Percentiles rank a stretch among this genome's conserved stretches.
Evolutionary conservation across 2,329 filamentous ascomycete genomes (phyloP).

Genomic region (Fusarium nematophilum): DNA sequence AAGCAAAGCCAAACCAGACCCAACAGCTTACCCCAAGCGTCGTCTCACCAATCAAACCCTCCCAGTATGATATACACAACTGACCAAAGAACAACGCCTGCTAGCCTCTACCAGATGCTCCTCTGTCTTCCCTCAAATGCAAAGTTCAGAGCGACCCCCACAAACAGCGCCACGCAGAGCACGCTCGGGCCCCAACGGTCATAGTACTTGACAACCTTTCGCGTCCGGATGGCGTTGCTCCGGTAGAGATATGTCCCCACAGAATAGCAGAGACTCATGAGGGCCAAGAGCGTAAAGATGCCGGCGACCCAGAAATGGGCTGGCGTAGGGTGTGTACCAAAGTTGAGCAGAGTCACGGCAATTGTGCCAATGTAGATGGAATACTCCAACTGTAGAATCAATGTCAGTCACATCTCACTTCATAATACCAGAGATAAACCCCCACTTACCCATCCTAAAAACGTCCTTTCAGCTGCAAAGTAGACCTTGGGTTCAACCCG

Average conservation of each 20-base stretch:
- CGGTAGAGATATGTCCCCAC: slow-evolving; percentile 89
- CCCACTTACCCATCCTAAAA: slow-evolving; percentile 84
- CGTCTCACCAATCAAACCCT: slow-evolving; percentile 19
- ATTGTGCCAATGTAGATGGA: slow-evolving; percentile 93
- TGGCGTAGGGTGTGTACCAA: slow-evolving; percentile 68
- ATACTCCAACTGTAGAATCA: slow-evolving; percentile 79
- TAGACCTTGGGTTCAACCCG: slow-evolving; percentile 98
- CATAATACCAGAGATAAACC: not conserved
- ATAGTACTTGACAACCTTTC: slow-evolving; percentile 90
- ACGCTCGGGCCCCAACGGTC: slow-evolving; percentile 86
- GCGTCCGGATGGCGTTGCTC: slow-evolving; percentile 83
- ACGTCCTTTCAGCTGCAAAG: slow-evolving; percentile 95
- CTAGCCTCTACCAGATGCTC: slow-evolving; percentile 57
- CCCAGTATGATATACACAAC: slow-evolving; percentile 11
- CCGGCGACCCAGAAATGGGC: slow-evolving; percentile 77
- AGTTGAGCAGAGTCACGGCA: slow-evolving; percentile 85
- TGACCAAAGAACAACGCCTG: not conserved
- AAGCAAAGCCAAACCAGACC: not conserved
- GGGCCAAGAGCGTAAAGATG: slow-evolving; percentile 84
- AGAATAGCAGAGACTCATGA: slow-evolving; percentile 83
- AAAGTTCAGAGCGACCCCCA: slow-evolving; percentile 83
- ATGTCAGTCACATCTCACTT: slow-evolving; percentile 4
- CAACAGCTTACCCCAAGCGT: not conserved
- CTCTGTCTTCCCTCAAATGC: slow-evolving; percentile 77
- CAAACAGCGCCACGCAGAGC: slow-evolving; percentile 78